Conservation (phyloP, 148 eudicot species). For the Fagopyrum tataricum region DNA sequence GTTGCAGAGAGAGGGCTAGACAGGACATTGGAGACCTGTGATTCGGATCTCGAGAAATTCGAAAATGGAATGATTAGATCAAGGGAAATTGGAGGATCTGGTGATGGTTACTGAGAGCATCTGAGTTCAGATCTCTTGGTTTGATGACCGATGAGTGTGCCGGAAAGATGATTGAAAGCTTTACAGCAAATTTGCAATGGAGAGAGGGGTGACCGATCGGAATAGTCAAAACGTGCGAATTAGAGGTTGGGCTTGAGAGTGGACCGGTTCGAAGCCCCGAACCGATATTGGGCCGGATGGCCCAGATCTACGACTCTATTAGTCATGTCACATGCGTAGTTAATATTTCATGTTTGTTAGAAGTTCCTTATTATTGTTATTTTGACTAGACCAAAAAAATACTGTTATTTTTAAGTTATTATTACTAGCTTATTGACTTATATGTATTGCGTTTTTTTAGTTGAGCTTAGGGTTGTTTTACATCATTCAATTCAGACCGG, state of each 20-base stretch:
- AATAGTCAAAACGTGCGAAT: not conserved
- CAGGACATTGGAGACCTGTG: conserved; percentile 49
- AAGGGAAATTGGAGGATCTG: not conserved
- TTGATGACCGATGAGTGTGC: no score
- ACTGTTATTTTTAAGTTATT: no score
- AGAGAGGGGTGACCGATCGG: not conserved
- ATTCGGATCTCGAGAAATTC: conserved; percentile 1
- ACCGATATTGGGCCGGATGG: not conserved
- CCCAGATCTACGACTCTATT: not conserved
- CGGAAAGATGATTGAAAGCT: not conserved
- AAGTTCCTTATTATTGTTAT: no score
- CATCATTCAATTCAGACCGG: no score
- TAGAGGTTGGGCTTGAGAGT: not conserved
- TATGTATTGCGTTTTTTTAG: no score
- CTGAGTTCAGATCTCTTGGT: no score
- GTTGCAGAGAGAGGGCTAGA: conserved; percentile 84
- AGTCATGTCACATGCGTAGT: no score
- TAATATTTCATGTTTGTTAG: no score
- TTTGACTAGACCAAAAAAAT: no score
- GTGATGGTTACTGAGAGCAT: not conserved
- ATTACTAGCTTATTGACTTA: no score
- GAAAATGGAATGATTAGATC: not conserved
- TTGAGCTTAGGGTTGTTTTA: no score
- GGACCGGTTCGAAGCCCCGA: not conserved
- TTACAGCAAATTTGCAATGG: not conserved